Conservation (phyloP, 1,139 yeast genomes). For the Geotrichum carabidarum region DNA sequence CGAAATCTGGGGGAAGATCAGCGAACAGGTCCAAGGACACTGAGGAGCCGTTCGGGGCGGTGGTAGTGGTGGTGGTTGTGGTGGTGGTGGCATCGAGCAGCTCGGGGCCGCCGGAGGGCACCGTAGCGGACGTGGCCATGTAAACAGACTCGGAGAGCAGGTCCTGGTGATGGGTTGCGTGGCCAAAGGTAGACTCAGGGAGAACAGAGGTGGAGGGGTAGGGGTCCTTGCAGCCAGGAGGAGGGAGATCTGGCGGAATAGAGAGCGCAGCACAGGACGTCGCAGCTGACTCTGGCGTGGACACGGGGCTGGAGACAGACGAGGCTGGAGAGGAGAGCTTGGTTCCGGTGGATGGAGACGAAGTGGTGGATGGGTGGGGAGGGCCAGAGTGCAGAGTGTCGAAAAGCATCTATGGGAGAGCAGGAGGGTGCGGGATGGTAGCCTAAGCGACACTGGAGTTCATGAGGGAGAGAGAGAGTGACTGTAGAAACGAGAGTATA, state of each 20-base stretch:
- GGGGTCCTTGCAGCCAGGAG: neutral
- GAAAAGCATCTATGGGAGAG: too few relatives aligned
- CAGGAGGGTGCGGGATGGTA: too few relatives aligned
- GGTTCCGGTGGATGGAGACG: too few relatives aligned
- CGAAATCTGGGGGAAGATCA: constrained; percentile 6
- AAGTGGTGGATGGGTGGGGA: neutral
- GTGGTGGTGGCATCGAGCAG: neutral
- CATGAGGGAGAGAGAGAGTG: neutral
- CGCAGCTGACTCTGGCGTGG: neutral
- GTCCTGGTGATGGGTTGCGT: too few relatives aligned
- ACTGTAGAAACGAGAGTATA: neutral
- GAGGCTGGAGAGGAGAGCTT: neutral
- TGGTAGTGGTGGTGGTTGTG: neutral
- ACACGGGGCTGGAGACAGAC: neutral
- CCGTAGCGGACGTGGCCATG: neutral
- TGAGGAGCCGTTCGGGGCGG: neutral
- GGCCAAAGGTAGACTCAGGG: neutral
- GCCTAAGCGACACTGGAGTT: too few relatives aligned
- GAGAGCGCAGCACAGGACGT: neutral
- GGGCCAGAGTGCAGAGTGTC: too few relatives aligned
- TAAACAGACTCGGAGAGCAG: neutral
- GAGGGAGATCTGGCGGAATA: neutral
- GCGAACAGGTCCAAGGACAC: neutral
- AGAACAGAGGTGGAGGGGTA: neutral
- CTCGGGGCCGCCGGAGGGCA: neutral